Conservation (phyloP, 192 early-diverging fungal genomes). For the Podila clonocystis region DNA sequence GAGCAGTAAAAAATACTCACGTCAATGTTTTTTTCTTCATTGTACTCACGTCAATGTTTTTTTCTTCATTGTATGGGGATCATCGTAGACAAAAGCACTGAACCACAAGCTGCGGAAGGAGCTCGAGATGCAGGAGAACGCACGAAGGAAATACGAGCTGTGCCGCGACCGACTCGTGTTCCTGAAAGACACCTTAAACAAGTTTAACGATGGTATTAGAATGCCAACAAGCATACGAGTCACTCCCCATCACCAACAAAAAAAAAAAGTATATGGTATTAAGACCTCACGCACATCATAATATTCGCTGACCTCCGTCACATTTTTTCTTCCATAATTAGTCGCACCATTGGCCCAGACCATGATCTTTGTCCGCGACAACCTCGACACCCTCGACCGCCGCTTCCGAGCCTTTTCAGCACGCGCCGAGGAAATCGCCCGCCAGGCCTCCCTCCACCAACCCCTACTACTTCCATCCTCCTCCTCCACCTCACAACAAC, state of each 20-base stretch:
- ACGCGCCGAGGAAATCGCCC: not conserved
- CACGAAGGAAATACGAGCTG: conserved; percentile 18
- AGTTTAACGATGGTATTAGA: conserved; percentile 39
- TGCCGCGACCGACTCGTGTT: conserved; percentile 46
- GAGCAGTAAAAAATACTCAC: not conserved
- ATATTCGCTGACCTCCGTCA: too few relatives aligned
- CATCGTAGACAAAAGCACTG: conserved; percentile 48
- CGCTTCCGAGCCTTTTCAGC: conserved; percentile 29
- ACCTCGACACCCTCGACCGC: conserved; percentile 41
- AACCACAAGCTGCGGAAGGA: conserved; percentile 52
- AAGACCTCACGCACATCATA: too few relatives aligned
- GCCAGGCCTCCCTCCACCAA: not conserved
- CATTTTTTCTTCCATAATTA: too few relatives aligned
- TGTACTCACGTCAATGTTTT: too few relatives aligned
- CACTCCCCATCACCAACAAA: too few relatives aligned
- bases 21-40: too few relatives aligned
- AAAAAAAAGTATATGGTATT: too few relatives aligned
- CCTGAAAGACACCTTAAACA: conserved; percentile 26
- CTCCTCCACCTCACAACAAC: too few relatives aligned
- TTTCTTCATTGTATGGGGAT: not conserved
- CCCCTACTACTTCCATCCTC: not conserved
- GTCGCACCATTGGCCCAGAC: conserved; percentile 38
- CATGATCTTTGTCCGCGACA: conserved; percentile 46
- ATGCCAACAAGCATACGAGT: too few relatives aligned
- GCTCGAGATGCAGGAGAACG: conserved; percentile 24